Base-by-base conservation (phyloP, 2,329 filamentous ascomycete species). In the Myriosclerotinia curreyana region DNA sequence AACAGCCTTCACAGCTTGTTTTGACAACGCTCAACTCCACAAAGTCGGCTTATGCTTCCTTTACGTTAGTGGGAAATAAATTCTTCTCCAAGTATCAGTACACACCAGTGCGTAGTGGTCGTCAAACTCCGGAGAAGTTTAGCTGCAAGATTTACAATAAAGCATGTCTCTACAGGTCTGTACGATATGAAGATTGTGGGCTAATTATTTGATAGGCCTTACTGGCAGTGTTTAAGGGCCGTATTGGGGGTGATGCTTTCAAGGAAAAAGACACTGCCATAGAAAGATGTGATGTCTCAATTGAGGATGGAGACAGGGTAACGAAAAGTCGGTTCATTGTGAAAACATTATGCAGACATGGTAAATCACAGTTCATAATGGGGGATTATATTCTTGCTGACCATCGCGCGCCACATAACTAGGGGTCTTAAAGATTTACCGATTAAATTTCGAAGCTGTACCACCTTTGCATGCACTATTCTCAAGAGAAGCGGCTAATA, bases 381-480 rank as follows among this genome's bases (percentile, higher is more conserved):
- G 8, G 17, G 11, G 28, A 38, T 11, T 20, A 7, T 51, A 14
- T 17, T 17, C 34, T 55, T 50, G 64, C 53, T 68, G 15, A 67
- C 44, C 17, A 50, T 48, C 42, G 34, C 15, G 38, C 6, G n/a
- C n/a, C n/a, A n/a, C 40, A 38, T 51, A 48, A 25, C 2, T 55
- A 86, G 87, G 88, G 7, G 83, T 93, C 69, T 89, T 89, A 31
- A 91, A 91, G 54, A 92, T 88, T 1, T 91, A 92, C 74, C 85
- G 86, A 55, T 78, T 94, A 51, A 88, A 88, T 0, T 94, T 92
- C 69, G 90, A 94, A 75, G 81, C 86, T 38, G 83, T 83, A 17
- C 82, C 88, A n/a, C 86, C 91, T 1, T 86, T 90, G 69, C 89
- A 92, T 73, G 90, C 90, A 64, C 85, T 89, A 56, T 94, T 94